Conservation (phyloP, 75 land plant genomes). For the Selaginella tamariscina region DNA sequence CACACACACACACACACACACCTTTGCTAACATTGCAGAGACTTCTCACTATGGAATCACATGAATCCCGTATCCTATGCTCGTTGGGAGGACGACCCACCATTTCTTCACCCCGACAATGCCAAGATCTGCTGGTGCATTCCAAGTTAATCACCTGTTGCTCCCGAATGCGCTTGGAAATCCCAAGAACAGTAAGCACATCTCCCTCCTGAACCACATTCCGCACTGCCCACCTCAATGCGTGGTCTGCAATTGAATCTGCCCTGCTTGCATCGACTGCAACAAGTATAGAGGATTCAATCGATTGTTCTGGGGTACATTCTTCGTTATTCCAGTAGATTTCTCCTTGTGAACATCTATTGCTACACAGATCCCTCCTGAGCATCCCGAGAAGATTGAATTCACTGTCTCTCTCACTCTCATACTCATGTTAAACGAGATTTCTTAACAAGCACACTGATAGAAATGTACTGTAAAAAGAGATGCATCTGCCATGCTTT, state of each 20-base stretch:
- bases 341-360: not conserved
- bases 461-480: no score
- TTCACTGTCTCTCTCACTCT: not conserved
- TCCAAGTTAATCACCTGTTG: no score
- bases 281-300: not conserved
- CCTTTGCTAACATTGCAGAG: not conserved
- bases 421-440: no score
- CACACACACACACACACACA: no score
- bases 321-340: not conserved
- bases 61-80: not conserved
- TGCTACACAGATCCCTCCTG: not conserved
- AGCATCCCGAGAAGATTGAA: not conserved
- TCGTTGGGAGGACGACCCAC: not conserved
- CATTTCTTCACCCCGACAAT: not conserved
- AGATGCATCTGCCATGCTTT: no score
- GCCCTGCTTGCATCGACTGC: not conserved
- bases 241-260: not conserved
- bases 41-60: not conserved
- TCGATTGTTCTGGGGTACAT: not conserved
- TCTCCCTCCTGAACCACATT: not conserved
- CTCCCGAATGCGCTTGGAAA: not conserved
- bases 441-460: no score
- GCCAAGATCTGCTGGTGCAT: no score
- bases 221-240: not conserved
- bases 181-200: not conserved